Conservation (phyloP, 164 flowering plant genomes). For the Annona cherimola region DNA sequence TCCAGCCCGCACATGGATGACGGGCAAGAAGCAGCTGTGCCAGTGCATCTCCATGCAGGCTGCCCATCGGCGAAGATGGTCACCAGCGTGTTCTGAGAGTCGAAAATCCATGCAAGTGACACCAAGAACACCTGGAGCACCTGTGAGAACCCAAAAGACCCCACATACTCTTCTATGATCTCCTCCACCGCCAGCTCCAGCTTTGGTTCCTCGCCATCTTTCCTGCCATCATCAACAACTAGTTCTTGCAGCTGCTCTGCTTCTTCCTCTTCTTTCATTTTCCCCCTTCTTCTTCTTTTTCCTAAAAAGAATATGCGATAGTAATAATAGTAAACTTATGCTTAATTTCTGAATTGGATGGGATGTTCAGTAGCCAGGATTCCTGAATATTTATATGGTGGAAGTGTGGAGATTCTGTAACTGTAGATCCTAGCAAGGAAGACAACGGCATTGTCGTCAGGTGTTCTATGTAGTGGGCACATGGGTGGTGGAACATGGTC, state of each 20-base stretch:
- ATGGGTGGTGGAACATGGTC: too few species aligned
- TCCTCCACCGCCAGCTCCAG: conserved; percentile 47
- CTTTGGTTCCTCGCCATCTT: background rate
- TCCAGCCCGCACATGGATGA: conserved; percentile 30
- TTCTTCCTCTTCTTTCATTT: conserved; percentile 8
- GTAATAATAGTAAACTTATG: too few species aligned
- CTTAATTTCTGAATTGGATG: too few species aligned
- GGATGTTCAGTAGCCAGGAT: too few species aligned
- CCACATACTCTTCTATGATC: conserved; percentile 47
- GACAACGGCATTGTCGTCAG: too few species aligned
- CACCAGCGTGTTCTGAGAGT: conserved; percentile 50
- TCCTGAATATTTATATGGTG: too few species aligned
- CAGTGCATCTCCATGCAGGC: conserved; percentile 49
- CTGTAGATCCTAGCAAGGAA: too few species aligned
- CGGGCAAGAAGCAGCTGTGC: conserved; percentile 7
- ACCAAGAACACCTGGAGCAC: conserved; percentile 49
- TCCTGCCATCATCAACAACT: background rate
- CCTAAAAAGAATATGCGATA: too few species aligned
- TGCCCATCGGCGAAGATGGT: conserved; percentile 59
- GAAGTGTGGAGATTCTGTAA: too few species aligned
- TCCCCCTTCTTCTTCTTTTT: too few species aligned
- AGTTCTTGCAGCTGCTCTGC: background rate
- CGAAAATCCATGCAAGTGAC: conserved; percentile 57
- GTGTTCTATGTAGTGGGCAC: too few species aligned
- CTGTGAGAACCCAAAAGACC: conserved; percentile 54